Conservation (phyloP, 495 filamentous ascomycete genomes). For the Lasiosphaeria ovina region DNA sequence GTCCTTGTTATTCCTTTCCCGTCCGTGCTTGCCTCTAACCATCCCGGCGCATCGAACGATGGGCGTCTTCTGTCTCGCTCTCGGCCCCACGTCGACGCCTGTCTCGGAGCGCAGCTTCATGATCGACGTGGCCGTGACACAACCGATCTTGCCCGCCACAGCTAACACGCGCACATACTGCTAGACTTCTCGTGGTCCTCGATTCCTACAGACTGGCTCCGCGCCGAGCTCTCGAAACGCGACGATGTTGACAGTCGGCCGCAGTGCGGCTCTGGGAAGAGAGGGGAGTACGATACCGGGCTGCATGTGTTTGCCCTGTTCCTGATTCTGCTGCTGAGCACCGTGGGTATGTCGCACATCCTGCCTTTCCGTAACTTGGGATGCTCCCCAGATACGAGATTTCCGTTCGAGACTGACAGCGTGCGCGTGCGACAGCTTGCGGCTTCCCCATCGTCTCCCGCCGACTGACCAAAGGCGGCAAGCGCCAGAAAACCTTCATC, state of each 20-base stretch:
- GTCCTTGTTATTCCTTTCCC: neutral
- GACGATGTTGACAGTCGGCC: conserved; percentile 42
- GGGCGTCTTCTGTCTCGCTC: too few species aligned
- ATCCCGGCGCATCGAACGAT: neutral
- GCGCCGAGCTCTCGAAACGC: conserved; percentile 51
- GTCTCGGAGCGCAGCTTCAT: too few species aligned
- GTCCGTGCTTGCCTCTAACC: neutral
- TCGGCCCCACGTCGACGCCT: too few species aligned
- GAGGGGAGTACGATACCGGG: conserved; percentile 62
- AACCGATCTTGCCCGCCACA: neutral
- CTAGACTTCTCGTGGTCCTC: conserved; percentile 42
- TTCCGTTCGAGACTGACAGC: neutral
- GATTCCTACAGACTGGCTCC: conserved; percentile 50
- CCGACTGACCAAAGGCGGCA: conserved; percentile 42
- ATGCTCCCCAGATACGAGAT: neutral
- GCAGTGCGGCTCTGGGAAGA: conserved; percentile 60
- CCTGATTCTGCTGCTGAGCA: conserved; percentile 69
- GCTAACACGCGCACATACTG: conserved; percentile 8
- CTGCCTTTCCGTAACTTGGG: conserved; percentile 13
- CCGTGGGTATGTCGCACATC: conserved; percentile 54
- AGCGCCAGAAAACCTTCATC: conserved; percentile 51
- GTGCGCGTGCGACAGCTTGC: conserved; percentile 45
- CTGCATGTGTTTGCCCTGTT: conserved; percentile 76
- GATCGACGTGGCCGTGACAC: too few species aligned
- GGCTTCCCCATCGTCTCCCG: conserved; percentile 58